These are phyloP conservation scores for Pilatotrama ljubarskyi DNA, from an alignment of 768 basidiomycete genomes.

Conservation along the genomic window DNA sequence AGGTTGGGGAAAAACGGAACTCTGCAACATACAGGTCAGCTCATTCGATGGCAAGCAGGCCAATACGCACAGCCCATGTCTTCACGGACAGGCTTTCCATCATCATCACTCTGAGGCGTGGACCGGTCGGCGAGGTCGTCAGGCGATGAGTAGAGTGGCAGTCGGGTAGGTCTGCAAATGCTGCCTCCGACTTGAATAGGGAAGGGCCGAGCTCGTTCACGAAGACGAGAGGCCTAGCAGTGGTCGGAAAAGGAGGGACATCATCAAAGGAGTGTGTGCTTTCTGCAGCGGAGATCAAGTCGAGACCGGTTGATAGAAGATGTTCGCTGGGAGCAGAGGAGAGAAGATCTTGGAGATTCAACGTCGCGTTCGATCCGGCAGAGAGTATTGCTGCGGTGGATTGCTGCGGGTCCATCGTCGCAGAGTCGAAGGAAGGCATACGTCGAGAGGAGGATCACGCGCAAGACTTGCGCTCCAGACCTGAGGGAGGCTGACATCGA, in stretches of 20 bases:
- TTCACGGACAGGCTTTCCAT: conserved; percentile 36
- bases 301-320: conserved; percentile 27
- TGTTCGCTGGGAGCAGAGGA: conserved; percentile 10
- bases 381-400: neutral
- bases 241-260: conserved; percentile 35
- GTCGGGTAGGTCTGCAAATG: neutral
- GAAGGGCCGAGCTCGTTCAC: conserved; percentile 1
- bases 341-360: conserved; percentile 18
- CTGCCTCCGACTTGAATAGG: neutral
- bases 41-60: neutral
- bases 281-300: conserved; percentile 18
- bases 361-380: conserved; percentile 9
- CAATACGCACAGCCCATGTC: conserved; percentile 36
- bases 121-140: conserved; percentile 36
- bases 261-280: conserved; percentile 27
- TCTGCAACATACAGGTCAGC: conserved; percentile 8
- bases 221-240: conserved; percentile 32
- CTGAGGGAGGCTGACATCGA: too few relatives aligned
- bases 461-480: neutral
- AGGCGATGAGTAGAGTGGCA: neutral
- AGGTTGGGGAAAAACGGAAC: conserved; percentile 29
- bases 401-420: neutral
- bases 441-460: neutral
- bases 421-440: neutral
- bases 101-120: conserved; percentile 38